A percentile compares a stretch with the other conserved stretches of the same genome.
Conservation (phyloP, 2,329 filamentous ascomycete genomes). For the Alternaria hordeiaustralica region DNA sequence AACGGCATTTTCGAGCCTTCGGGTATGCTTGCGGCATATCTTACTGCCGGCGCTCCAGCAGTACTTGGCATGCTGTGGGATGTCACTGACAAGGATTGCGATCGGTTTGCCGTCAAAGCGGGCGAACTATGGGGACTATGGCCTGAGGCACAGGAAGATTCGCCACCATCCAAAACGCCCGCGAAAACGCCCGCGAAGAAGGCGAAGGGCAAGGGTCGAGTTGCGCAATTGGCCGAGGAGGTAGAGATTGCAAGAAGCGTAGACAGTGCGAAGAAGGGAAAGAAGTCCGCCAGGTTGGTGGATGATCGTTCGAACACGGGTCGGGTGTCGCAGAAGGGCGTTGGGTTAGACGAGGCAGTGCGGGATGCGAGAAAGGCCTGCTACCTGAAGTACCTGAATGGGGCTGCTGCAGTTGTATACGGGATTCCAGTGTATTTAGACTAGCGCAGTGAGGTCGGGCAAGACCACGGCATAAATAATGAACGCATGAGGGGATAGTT, state of each 20-base stretch:
- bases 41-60: constrained; percentile 80
- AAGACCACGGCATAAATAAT: not conserved
- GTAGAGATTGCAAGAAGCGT: constrained; percentile 31
- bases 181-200: constrained; percentile 33
- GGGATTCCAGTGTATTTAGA: constrained; percentile 87
- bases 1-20: constrained; percentile 84
- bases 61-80: constrained; percentile 96
- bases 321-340: constrained; percentile 33
- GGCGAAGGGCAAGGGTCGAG: constrained; percentile 39
- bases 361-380: constrained; percentile 77
- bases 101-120: constrained; percentile 80
- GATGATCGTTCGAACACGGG: constrained; percentile 32
- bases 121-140: constrained; percentile 87
- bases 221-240: constrained; percentile 31
- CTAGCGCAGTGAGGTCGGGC: constrained; percentile 15
- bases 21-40: constrained; percentile 88
- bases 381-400: constrained; percentile 88
- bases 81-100: constrained; percentile 96
- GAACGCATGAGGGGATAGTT: not conserved
- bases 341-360: constrained; percentile 78
- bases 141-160: constrained; percentile 52
- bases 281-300: constrained; percentile 35
- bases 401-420: constrained; percentile 91
- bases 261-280: constrained; percentile 24
- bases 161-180: constrained; percentile 28